phyloP scores from a whole-genome alignment of 2,329 filamentous ascomycete genomes.

The Ilyonectria mors-panacis region DNA sequence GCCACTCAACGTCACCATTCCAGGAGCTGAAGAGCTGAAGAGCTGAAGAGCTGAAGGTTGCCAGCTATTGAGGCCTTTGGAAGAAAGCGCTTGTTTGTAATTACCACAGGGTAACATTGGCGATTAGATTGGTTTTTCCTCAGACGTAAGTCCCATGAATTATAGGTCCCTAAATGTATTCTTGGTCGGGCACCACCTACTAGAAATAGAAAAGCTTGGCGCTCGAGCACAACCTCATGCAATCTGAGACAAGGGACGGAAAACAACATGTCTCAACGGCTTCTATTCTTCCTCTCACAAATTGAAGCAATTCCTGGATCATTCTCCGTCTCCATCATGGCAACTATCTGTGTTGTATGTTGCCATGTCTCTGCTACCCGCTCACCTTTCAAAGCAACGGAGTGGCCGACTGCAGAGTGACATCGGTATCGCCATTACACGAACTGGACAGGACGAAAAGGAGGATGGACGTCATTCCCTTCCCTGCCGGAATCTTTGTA shows the following conservation, averaged over 20 bases:
- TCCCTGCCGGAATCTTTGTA: neutral
- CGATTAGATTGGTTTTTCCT: neutral
- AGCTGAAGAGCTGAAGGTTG: neutral
- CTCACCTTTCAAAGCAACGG: neutral
- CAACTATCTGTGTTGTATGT: neutral
- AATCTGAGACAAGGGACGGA: neutral
- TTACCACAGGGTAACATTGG: neutral
- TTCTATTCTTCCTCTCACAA: neutral
- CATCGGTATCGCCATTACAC: neutral
- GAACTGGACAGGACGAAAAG: neutral
- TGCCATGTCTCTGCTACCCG: neutral
- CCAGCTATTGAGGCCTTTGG: neutral
- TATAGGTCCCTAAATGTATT: no score
- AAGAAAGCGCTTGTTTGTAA: neutral
- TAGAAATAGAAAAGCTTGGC: neutral
- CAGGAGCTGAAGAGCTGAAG: neutral
- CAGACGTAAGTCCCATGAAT: no score
- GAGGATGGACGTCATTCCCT: neutral
- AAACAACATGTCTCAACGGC: neutral
- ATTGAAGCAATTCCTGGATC: neutral
- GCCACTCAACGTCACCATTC: slow-evolving; percentile 13
- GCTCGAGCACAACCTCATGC: neutral
- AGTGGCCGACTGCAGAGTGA: neutral
- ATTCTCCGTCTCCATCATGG: neutral
- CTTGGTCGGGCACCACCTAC: neutral